Evolutionary conservation across 1,284 basidiomycete species (phyloP).

Genomic region (Exsudoporus floridanus): DNA sequence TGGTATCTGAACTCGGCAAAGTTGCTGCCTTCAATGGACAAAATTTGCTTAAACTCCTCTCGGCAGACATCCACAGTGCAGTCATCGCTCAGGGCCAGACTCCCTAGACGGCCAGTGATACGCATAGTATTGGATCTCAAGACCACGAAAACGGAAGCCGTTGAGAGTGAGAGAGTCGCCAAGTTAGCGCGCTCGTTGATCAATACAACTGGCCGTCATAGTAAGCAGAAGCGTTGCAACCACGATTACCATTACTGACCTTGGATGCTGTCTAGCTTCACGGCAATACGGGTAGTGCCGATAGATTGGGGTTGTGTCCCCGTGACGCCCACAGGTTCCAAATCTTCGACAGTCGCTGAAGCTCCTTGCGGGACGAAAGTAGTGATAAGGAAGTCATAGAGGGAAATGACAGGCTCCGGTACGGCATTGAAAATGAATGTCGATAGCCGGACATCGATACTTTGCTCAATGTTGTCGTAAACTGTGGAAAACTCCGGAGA

Average conservation of each 20-base stretch:
- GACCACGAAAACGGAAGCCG: slow-evolving; percentile 85
- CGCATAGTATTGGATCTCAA: slow-evolving; percentile 76
- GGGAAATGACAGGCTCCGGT: slow-evolving; percentile 86
- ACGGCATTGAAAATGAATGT: slow-evolving; percentile 91
- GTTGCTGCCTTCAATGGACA: slow-evolving; percentile 95
- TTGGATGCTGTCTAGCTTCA: slow-evolving; percentile 88
- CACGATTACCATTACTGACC: slow-evolving; percentile 41
- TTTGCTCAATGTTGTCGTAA: slow-evolving; percentile 89
- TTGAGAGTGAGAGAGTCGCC: slow-evolving; percentile 88
- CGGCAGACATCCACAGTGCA: slow-evolving; percentile 52
- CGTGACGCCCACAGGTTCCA: slow-evolving; percentile 12
- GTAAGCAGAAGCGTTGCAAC: slow-evolving; percentile 7
- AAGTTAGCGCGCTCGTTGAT: slow-evolving; percentile 75
- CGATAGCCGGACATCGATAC: slow-evolving; percentile 85
- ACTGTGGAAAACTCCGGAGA: slow-evolving; percentile 86
- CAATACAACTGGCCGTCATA: slow-evolving; percentile 62
- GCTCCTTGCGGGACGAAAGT: slow-evolving; percentile 75
- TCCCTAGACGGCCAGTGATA: slow-evolving; percentile 84
- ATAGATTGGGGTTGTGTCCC: slow-evolving; percentile 19
- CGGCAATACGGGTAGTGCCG: slow-evolving; percentile 78
- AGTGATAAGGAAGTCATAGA: slow-evolving; percentile 98
- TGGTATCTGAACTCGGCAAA: slow-evolving; percentile 96
- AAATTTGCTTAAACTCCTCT: slow-evolving; percentile 80
- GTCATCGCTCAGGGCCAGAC: slow-evolving; percentile 84
- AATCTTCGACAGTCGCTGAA: slow-evolving; percentile 7